These are phyloP conservation scores for Heritiera fomes DNA, from an alignment of 345 rosid genomes.

Conservation along the genomic window DNA sequence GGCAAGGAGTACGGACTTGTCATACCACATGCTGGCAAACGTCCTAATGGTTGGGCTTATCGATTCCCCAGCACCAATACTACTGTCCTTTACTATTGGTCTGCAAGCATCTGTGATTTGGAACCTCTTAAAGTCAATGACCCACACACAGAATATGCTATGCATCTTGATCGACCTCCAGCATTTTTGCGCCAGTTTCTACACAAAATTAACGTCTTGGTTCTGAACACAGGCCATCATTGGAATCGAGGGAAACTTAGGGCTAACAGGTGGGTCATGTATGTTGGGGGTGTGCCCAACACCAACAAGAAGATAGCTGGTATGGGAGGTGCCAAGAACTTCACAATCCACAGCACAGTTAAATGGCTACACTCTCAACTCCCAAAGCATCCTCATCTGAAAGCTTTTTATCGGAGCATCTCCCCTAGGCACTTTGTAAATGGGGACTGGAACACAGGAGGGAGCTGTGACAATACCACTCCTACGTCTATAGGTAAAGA, in stretches of 20 bases:
- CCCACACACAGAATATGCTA: slow-evolving; percentile 58
- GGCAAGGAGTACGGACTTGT: slow-evolving; percentile 61
- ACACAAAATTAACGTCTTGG: slow-evolving; percentile 56
- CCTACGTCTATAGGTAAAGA: slow-evolving; percentile 81
- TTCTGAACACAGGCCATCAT: slow-evolving; percentile 80
- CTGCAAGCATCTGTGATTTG: slow-evolving; percentile 67
- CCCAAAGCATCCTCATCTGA: slow-evolving; percentile 47
- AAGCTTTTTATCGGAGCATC: slow-evolving; percentile 71
- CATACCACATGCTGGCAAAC: slow-evolving; percentile 46
- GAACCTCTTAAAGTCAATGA: slow-evolving; percentile 50
- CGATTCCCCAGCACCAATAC: slow-evolving; percentile 66
- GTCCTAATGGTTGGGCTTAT: slow-evolving; percentile 83
- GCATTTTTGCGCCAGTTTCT: slow-evolving; percentile 60
- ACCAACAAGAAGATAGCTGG: slow-evolving; percentile 52
- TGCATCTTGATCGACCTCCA: slow-evolving; percentile 89
- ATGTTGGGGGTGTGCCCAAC: slow-evolving; percentile 56
- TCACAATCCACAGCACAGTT: slow-evolving; percentile 67
- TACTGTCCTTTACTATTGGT: slow-evolving; percentile 76
- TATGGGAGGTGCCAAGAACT: slow-evolving; percentile 67
- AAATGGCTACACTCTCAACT: slow-evolving; percentile 71
- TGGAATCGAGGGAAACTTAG: slow-evolving; percentile 79
- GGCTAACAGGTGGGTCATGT: slow-evolving; percentile 76
- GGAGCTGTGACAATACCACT: slow-evolving; percentile 71
- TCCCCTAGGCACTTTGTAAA: slow-evolving; percentile 80
- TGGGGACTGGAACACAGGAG: slow-evolving; percentile 88